Base-by-base conservation (phyloP, 2,329 filamentous ascomycete genomes). In the Rhynchosporium graminicola region DNA sequence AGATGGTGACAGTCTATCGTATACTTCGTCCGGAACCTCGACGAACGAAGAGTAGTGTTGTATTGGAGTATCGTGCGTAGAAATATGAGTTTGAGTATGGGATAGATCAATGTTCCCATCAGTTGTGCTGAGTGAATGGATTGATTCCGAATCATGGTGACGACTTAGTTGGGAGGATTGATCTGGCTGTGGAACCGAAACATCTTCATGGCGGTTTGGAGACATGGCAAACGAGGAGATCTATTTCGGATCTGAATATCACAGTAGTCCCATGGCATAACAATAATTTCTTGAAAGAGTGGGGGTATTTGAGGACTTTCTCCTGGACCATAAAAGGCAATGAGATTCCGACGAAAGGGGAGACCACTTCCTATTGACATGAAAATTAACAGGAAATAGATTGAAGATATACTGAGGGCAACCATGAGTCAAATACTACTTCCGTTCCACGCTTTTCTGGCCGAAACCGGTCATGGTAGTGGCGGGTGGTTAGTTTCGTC, bases 1-100 rank as follows among this genome's bases (percentile, higher is more conserved):
- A 15, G 77, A 76, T 3, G 76, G 75, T 0, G 87, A 82, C 64
- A 92, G 82, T 20, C 82, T 81, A 69, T 87, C 81, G 77, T 92
- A 94, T n/a, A 84, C 74, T 58, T 80, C 79, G 69, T 86, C 83
- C 36, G 71, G 70, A 5, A 72, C 64, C 43, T 69, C 65, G 10
- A 71, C 54, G 51, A 69, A 66, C 0, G 72, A 74, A 45, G 63
- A 65, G 46, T 69, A 70, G 8, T 65, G 70, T 46, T 72, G 68
- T 13, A 73, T 68, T 7, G 70, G 70, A 3, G 68, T 68, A 67
- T 74, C 72, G 26, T 72, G 70, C 6, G 70, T 68, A 42, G 72
- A 73, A 5, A 67, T 60, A 31, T 71, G 68, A 2, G 71, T 65
- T n/a, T 64, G 63, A n/a, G 70, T 59, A 38, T 70, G 65, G 10